phyloP scores from a whole-genome alignment of 1,284 basidiomycete genomes.

The Malassezia sp. region DNA sequence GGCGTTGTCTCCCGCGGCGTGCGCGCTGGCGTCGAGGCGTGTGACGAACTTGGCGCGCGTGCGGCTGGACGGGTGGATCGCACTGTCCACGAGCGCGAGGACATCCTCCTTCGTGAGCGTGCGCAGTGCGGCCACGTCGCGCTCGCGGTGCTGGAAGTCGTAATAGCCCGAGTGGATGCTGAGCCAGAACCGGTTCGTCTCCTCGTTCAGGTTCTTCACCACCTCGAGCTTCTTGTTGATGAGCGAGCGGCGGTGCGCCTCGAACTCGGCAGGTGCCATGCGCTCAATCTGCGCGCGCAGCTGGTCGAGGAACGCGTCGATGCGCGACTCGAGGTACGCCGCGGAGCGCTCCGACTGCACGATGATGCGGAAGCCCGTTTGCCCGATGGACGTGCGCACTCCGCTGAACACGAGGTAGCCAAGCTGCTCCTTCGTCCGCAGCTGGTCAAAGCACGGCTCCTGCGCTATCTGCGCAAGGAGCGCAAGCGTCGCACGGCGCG shows the following conservation, averaged over 20 bases:
- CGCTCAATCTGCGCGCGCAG: conserved; percentile 52
- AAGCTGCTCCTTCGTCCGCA: conserved; percentile 92
- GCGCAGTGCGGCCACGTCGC: conserved; percentile 59
- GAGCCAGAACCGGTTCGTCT: conserved; percentile 49
- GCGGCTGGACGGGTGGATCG: conserved; percentile 52
- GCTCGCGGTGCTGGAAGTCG: conserved; percentile 52
- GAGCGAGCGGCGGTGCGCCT: conserved; percentile 30
- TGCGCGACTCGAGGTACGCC: conserved; percentile 71
- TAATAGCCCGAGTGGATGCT: conserved; percentile 56
- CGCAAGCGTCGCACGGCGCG: conserved; percentile 28
- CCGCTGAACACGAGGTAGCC: conserved; percentile 57
- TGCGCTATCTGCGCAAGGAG: conserved; percentile 41
- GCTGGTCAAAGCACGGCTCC: conserved; percentile 83
- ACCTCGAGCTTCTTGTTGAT: conserved; percentile 41
- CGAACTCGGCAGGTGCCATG: conserved; percentile 35
- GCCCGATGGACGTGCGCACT: conserved; percentile 48
- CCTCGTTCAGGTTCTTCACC: conserved; percentile 42
- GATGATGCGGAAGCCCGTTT: conserved; percentile 70
- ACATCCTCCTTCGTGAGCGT: conserved; percentile 66
- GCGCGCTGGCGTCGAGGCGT: conserved; percentile 56
- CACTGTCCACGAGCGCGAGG: conserved; percentile 60
- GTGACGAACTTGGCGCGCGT: conserved; percentile 29
- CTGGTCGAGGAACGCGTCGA: conserved; percentile 70
- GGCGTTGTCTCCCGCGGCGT: conserved; percentile 56
- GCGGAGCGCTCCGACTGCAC: conserved; percentile 81